Evolutionary conservation across 805 yeast genomes (phyloP).

Genomic region (Blastobotrys terrestris): DNA sequence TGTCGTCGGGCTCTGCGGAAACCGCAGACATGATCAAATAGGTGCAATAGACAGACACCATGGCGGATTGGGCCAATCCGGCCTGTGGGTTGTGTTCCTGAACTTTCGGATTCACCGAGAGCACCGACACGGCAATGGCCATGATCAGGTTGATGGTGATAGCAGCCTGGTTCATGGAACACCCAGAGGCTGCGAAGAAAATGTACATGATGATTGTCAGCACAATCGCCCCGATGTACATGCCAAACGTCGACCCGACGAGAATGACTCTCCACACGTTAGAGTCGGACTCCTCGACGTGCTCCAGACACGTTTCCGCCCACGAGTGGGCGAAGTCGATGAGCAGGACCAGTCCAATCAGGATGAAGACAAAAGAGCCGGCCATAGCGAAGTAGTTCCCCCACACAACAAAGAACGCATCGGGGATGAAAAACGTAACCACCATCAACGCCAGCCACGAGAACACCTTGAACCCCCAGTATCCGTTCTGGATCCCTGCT

Average conservation of each 20-base stretch:
- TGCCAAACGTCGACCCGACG: conserved; percentile 77
- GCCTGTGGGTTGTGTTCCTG: conserved; percentile 94
- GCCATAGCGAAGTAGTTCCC: conserved; percentile 86
- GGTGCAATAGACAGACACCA: conserved; percentile 92
- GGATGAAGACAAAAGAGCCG: conserved; percentile 76
- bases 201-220: conserved; percentile 76
- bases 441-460: conserved; percentile 52
- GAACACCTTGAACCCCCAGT: conserved; percentile 74
- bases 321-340: conserved; percentile 98
- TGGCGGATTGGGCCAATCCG: conserved; percentile 92
- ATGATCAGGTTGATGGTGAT: conserved; percentile 70
- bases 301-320: conserved; percentile 93
- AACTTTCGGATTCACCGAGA: conserved; percentile 74
- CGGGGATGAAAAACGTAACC: conserved; percentile 75
- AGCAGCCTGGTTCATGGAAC: conserved; percentile 85
- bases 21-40: conserved; percentile 89
- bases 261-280: conserved; percentile 72
- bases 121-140: conserved; percentile 53
- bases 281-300: conserved; percentile 71
- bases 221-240: conserved; percentile 70
- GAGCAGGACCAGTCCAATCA: conserved; percentile 81
- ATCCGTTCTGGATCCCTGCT: conserved; percentile 81
- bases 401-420: conserved; percentile 77
- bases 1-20: conserved; percentile 94
- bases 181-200: conserved; percentile 73